A percentile compares a stretch with the other conserved stretches of the same genome.
These are phyloP conservation scores for Apophysomyces variabilis DNA, from an alignment of 371 early-diverging fungal species.

Conservation along the genomic window DNA sequence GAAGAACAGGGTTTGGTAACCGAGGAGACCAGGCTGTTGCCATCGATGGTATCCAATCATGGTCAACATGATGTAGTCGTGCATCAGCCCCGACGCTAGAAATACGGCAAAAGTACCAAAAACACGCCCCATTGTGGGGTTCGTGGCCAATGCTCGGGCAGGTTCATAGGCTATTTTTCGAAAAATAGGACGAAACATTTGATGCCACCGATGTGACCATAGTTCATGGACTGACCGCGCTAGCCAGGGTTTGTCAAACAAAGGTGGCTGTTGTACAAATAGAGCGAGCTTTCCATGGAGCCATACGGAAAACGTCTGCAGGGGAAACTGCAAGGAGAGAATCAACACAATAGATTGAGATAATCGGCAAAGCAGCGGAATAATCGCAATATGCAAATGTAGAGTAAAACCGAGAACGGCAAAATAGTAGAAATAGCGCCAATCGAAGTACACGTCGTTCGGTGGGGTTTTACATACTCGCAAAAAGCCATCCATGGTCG, in stretches of 20 bases:
- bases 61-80: conserved; percentile 39
- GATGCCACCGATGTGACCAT: conserved; percentile 46
- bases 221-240: conserved; percentile 33
- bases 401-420: conserved; percentile 28
- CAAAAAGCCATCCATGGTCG: conserved; percentile 31
- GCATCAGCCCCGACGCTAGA: conserved; percentile 38
- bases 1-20: conserved; percentile 37
- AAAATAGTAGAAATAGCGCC: conserved; percentile 22
- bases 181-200: conserved; percentile 38
- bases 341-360: conserved; percentile 11
- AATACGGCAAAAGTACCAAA: conserved; percentile 35
- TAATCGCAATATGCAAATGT: conserved; percentile 26
- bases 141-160: conserved; percentile 18
- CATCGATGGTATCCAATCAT: conserved; percentile 27
- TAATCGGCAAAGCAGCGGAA: conserved; percentile 24
- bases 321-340: background rate
- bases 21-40: conserved; percentile 21
- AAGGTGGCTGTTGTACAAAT: conserved; percentile 28
- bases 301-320: conserved; percentile 7
- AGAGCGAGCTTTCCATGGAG: conserved; percentile 7
- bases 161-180: conserved; percentile 31
- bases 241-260: conserved; percentile 37
- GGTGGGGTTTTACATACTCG: conserved; percentile 31
- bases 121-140: conserved; percentile 18
- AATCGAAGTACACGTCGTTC: conserved; percentile 9